Evolutionary conservation across 2,329 filamentous ascomycete species (phyloP), one percentile per base, ranked within the genome.

Genomic region (Fusarium foetens): DNA sequence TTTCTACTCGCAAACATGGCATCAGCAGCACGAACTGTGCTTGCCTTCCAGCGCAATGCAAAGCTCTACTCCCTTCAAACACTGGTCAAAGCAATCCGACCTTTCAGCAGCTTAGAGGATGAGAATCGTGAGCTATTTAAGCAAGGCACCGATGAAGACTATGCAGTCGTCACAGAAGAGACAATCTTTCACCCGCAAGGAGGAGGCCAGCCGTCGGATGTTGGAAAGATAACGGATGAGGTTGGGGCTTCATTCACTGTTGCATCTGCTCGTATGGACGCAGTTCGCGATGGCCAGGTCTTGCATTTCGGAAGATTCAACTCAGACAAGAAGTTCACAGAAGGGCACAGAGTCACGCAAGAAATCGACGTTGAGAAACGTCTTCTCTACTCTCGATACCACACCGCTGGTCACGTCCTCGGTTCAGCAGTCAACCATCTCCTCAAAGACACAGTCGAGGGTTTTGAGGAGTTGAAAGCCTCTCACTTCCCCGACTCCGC

Each of bases 121-220:
- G 79, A 82, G 36, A 87, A 89, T 62, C 85, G 82, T 57, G 77
- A 81, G 11, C 85, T 93, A 14, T 90, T 90, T 83, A 92, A 92
- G 77, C 81, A 86, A 17, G 85, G 82, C 8, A 78, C 78, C 13
- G 83, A 86, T 9, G 79, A 85, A 4, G 85, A 89, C 72, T 85
- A 86, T 75, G 86, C 90, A n/a, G 79, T 93, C 25, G 84, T 89
- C 10, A 92, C 90, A 0, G 83, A 87, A 4, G 81, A 87, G 51
- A 94, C 92, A n/a, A 90, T 94, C 68, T 94, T 94, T 80, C 90
- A 94, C 69, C 89, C 91, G 0, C 92, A 94, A 79, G 92, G 92
- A 25, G 92, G 92, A 66, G 92, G 92, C 12, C 92, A 94, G 75
- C 92, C 92, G 1, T 91, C 88, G 0, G 92, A 94, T 69, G 84